Evolutionary conservation across 2,329 filamentous ascomycete genomes (phyloP), one percentile per base, ranked within the genome.

Genomic region (Piedraia hortae): DNA sequence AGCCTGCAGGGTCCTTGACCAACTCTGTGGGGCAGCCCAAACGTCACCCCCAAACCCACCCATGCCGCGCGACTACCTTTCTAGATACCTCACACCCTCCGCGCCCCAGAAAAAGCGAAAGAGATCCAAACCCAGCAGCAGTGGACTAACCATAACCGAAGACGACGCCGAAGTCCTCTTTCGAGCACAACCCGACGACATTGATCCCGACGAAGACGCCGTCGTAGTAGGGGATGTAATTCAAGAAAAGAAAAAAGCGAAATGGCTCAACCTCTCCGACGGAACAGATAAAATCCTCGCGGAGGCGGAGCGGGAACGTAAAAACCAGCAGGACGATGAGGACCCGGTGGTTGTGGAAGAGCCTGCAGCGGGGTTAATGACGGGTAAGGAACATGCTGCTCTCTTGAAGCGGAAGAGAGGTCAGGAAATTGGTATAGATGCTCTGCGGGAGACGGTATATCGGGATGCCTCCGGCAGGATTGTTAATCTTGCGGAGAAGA

Each of bases 391-490:
- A 16, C 75, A 91, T 13, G 42, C 47, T 2, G 47, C 47, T 11
- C 48, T 47, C 12, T 35, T 53, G 10, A 65, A 60, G 34, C 59
- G 62, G 38, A 64, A 9, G 63, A 68, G 31, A 59, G 55, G 7
- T 61, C 67, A 32, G 69, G 50, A 51, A 16, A 47, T 48, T 9
- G 51, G 51, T 3, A 39, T 48, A 18, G 43, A 48, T 24, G 38
- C 44, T 19, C 44, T 43, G 14, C 59, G 69, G 35, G 77, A 91
- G 46, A 89, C 82, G 0, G 78, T 91, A 12, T 91, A 93, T 43
- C 72, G 85, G 35, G 85, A 97, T 46, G 85, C 88, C 6, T 85
- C 73, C 3, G 85, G 85, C 7, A 62, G 80, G n/a, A 68, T 89
- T 24, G 80, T 97, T 31, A 89, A 97, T 38, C 62, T 93, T 12